Conservation (phyloP, 2,329 filamentous ascomycete species). For the Colletotrichum chrysophilum region DNA sequence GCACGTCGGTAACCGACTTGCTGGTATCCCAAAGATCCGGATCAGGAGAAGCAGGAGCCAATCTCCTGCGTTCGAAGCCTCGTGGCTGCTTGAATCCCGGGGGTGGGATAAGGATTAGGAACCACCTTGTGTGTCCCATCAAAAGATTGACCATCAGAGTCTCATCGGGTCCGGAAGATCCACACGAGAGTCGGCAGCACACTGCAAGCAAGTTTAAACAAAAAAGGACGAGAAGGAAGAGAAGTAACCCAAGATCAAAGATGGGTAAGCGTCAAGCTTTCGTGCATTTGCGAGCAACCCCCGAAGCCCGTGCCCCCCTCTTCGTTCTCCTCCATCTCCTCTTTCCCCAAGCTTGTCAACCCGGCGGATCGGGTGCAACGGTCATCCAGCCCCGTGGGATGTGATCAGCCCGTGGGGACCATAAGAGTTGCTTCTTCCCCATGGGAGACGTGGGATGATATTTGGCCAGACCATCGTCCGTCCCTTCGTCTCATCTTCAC, state of each 20-base stretch:
- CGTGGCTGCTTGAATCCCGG: not conserved
- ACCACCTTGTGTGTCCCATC: not conserved
- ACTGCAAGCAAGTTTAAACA: not conserved
- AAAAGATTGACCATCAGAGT: not conserved
- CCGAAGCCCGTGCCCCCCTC: not conserved
- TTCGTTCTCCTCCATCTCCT: slow-evolving; percentile 1
- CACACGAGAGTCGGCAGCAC: not conserved
- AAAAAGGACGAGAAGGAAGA: not conserved
- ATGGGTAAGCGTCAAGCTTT: slow-evolving; percentile 21
- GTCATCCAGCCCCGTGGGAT: slow-evolving; percentile 13
- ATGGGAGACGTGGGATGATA: slow-evolving; percentile 15
- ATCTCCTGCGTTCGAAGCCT: not conserved
- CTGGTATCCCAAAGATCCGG: slow-evolving; percentile 6
- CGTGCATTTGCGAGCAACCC: not conserved
- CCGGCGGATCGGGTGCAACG: slow-evolving; percentile 11
- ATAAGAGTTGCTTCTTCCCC: slow-evolving; percentile 23
- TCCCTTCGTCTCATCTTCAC: not conserved
- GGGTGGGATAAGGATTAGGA: not conserved
- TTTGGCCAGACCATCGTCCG: slow-evolving; percentile 7
- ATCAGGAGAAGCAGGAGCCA: not conserved
- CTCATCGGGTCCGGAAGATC: not conserved
- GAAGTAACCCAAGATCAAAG: not conserved
- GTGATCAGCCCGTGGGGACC: slow-evolving; percentile 21
- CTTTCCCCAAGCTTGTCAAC: slow-evolving; percentile 7
- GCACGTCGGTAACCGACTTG: not conserved